Percentiles rank a stretch among this genome's conserved stretches.
These are phyloP conservation scores for Umbelopsis sp. DNA, from an alignment of 371 early-diverging fungal species.

Conservation along the genomic window DNA sequence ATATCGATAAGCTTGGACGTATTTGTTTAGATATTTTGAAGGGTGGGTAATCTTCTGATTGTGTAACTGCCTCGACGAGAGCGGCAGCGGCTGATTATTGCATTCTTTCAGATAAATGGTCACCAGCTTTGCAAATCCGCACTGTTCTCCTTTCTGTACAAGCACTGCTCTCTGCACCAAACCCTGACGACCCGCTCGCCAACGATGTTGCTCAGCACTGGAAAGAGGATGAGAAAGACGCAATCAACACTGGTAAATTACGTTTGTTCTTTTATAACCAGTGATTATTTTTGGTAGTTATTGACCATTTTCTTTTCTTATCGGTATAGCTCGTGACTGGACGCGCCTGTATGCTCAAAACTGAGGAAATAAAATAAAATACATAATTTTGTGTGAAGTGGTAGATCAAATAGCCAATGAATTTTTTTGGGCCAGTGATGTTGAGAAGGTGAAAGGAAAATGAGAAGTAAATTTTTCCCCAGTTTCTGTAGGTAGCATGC, in stretches of 20 bases:
- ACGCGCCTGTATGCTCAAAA: constrained; percentile 35
- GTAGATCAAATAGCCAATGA: neutral
- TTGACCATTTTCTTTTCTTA: neutral
- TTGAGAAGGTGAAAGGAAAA: too few species aligned
- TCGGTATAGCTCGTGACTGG: constrained; percentile 32
- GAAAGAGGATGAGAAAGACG: constrained; percentile 94
- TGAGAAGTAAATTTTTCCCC: too few species aligned
- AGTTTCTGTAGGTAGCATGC: too few species aligned
- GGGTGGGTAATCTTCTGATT: constrained; percentile 53
- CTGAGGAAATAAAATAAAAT: constrained; percentile 18
- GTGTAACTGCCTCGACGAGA: too few species aligned
- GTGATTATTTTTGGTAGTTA: neutral
- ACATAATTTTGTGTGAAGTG: neutral
- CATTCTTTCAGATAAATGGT: constrained; percentile 92
- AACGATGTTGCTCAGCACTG: constrained; percentile 99
- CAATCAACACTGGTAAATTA: constrained; percentile 84
- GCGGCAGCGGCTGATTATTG: neutral
- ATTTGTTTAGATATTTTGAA: constrained; percentile 99
- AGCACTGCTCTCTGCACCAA: constrained; percentile 98
- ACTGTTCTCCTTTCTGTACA: constrained; percentile 98
- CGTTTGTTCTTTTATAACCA: neutral
- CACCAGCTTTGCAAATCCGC: constrained; percentile 97
- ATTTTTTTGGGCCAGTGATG: too few species aligned
- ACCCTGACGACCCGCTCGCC: constrained; percentile 98
- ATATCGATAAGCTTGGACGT: constrained; percentile 98